phyloP scores from a whole-genome alignment of 2,329 filamentous ascomycete species.

The Periconia sp. region DNA sequence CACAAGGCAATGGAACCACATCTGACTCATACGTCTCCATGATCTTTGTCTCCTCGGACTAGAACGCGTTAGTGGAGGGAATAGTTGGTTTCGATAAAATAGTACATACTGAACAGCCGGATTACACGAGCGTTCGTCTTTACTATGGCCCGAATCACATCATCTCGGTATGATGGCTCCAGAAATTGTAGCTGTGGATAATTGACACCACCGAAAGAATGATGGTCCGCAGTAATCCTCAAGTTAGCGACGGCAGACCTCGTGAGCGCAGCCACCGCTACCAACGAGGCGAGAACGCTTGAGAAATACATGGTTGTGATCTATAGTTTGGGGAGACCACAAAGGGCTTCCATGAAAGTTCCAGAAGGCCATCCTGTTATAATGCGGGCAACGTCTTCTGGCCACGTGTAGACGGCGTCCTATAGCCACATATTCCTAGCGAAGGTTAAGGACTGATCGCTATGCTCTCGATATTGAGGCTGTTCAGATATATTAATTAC shows the following conservation, averaged over 20 bases:
- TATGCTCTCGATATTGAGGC: conserved; percentile 37
- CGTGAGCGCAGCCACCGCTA: conserved; percentile 21
- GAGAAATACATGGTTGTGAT: conserved; percentile 31
- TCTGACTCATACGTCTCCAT: conserved; percentile 32
- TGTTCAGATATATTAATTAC: conserved; percentile 46
- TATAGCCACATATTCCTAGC: conserved; percentile 34
- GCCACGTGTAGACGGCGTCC: conserved; percentile 39
- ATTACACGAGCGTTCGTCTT: conserved; percentile 38
- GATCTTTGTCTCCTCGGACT: conserved; percentile 35
- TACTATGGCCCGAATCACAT: conserved; percentile 36
- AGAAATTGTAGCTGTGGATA: conserved; percentile 40
- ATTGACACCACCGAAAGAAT: conserved; percentile 45
- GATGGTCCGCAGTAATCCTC: conserved; percentile 35
- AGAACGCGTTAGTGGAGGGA: background rate
- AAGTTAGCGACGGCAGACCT: conserved; percentile 22
- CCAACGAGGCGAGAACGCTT: conserved; percentile 20
- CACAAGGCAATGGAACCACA: background rate
- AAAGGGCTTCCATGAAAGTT: conserved; percentile 12
- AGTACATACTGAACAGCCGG: conserved; percentile 39
- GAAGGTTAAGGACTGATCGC: conserved; percentile 20
- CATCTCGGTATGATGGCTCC: conserved; percentile 30
- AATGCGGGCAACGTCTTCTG: conserved; percentile 24
- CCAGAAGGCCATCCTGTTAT: conserved; percentile 26
- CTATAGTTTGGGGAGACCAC: conserved; percentile 12
- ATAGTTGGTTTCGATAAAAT: too few species aligned